Evolutionary conservation across 2,329 filamentous ascomycete genomes (phyloP).

Genomic region (Phyllosticta citriasiana): DNA sequence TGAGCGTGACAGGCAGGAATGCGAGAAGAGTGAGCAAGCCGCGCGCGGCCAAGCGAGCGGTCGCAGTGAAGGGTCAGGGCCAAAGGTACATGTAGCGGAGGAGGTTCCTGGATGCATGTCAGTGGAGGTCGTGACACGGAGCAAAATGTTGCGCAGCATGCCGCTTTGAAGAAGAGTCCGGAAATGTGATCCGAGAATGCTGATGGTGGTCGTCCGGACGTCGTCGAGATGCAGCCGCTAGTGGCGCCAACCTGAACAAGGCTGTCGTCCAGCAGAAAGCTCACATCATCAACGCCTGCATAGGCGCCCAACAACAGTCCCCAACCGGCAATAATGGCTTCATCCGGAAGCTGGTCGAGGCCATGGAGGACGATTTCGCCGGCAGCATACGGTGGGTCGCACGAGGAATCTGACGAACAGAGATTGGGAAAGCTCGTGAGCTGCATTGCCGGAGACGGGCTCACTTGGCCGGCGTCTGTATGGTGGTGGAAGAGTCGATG

Average conservation of each 20-base stretch:
- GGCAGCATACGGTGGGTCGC: not conserved
- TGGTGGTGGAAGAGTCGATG: not conserved
- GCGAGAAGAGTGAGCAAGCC: constrained; percentile 1
- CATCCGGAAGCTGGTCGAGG: constrained; percentile 9
- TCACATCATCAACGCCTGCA: constrained; percentile 10
- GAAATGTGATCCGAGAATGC: not conserved
- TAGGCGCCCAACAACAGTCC: constrained; percentile 12
- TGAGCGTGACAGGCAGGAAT: constrained; percentile 8
- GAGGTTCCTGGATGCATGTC: constrained; percentile 1
- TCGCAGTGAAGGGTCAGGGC: constrained; percentile 6
- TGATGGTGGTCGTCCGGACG: not conserved
- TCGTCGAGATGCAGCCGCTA: constrained; percentile 7
- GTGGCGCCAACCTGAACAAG: constrained; percentile 6
- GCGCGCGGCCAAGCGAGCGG: not conserved
- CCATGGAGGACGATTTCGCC: constrained; percentile 1
- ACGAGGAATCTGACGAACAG: not conserved
- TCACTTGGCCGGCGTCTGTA: not conserved
- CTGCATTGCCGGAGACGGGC: not conserved
- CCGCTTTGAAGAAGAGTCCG: constrained; percentile 9
- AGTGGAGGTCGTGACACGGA: not conserved
- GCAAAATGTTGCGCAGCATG: not conserved
- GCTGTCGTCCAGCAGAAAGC: constrained; percentile 11
- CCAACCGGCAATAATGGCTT: constrained; percentile 12
- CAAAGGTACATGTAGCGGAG: not conserved
- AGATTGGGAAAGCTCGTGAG: constrained; percentile 9